These are phyloP conservation scores for Elaeagnus macrophylla DNA, from an alignment of 306 rosid genomes.

Conservation along the genomic window DNA sequence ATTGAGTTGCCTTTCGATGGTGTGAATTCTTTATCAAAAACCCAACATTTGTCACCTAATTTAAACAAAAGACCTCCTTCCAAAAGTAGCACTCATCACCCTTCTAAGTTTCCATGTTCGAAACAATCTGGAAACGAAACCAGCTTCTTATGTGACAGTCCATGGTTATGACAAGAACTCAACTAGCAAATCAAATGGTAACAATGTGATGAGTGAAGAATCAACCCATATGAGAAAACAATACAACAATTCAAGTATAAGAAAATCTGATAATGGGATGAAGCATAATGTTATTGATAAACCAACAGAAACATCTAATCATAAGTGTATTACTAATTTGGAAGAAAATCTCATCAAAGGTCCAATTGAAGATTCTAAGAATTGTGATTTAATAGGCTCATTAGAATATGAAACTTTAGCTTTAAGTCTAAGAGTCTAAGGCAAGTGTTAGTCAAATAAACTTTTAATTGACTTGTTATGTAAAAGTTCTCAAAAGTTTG, in stretches of 20 bases:
- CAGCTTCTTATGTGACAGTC: too few species aligned
- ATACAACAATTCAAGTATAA: conserved; percentile 9
- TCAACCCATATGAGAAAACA: too few species aligned
- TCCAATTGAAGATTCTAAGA: conserved; percentile 25
- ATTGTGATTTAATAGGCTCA: conserved; percentile 27
- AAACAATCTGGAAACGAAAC: too few species aligned
- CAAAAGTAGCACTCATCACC: too few species aligned
- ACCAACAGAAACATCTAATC: conserved; percentile 32
- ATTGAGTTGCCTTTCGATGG: conserved; percentile 57
- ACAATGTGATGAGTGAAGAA: conserved; percentile 21
- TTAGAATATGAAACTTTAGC: conserved; percentile 32
- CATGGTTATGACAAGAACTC: too few species aligned
- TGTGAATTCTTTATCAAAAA: conserved; percentile 33
- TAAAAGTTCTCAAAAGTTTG: too few species aligned
- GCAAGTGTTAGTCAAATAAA: conserved; percentile 30
- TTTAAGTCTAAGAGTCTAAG: conserved; percentile 30
- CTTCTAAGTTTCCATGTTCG: too few species aligned
- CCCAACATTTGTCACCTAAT: conserved; percentile 29
- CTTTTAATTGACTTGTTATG: conserved; percentile 19
- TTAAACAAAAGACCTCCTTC: too few species aligned
- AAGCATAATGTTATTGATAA: conserved; percentile 14
- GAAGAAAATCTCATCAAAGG: conserved; percentile 32
- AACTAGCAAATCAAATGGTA: neutral
- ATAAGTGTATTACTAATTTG: conserved; percentile 26
- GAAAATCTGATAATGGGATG: conserved; percentile 26